Evolutionary conservation across 176 grass and related monocot genomes (phyloP).

Genomic region (Cenchrus fungigraminus): DNA sequence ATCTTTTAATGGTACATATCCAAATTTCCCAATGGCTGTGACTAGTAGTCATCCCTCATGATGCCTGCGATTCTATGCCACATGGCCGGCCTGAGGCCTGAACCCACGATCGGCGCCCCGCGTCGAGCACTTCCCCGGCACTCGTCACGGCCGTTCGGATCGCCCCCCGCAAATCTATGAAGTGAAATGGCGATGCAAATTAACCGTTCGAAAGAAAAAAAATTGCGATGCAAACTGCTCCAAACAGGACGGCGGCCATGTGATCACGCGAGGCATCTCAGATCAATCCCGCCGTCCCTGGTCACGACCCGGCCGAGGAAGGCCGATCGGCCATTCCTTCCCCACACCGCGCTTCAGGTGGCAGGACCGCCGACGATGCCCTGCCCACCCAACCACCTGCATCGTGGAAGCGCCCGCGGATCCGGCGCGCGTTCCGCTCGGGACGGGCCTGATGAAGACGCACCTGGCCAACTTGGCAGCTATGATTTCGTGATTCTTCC

Average conservation of each 20-base stretch:
- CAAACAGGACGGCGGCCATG: conserved; percentile 29
- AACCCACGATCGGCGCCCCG: not conserved
- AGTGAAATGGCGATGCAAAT: conserved; percentile 13
- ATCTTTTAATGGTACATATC: too few species aligned
- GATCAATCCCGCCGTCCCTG: conserved; percentile 16
- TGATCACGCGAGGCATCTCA: not conserved
- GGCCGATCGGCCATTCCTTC: conserved; percentile 6
- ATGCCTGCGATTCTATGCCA: not conserved
- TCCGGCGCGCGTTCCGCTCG: conserved; percentile 40
- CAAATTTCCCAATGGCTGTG: not conserved
- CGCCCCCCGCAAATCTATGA: not conserved
- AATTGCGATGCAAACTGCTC: not conserved
- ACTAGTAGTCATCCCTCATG: not conserved
- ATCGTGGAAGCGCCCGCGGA: conserved; percentile 31
- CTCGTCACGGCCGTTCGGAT: not conserved
- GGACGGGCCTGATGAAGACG: not conserved
- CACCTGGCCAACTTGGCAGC: conserved; percentile 33
- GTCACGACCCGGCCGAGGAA: conserved; percentile 26
- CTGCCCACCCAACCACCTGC: conserved; percentile 16
- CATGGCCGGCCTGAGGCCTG: not conserved
- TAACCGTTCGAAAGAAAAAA: too few species aligned
- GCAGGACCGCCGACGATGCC: conserved; percentile 9
- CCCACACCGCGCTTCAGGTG: conserved; percentile 1
- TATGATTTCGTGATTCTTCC: conserved; percentile 14
- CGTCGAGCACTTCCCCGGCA: not conserved